These are phyloP conservation scores for Orbilia blumenaviensis DNA, from an alignment of 2,329 filamentous ascomycete species.

Conservation along the genomic window DNA sequence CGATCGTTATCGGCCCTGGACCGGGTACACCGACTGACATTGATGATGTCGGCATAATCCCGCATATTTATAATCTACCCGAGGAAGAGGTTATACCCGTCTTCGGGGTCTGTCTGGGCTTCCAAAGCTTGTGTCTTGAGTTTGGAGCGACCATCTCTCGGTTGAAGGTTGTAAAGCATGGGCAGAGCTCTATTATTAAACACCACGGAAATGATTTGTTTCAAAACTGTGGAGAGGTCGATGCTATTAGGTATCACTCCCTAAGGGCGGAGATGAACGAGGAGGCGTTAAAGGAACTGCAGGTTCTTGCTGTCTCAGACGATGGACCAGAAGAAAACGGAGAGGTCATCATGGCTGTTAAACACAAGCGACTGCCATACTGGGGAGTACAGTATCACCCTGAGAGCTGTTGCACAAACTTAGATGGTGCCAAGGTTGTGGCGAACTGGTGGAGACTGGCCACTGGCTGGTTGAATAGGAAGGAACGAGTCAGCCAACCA, in stretches of 20 bases:
- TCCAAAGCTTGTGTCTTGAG: constrained; percentile 78
- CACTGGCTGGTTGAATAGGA: constrained; percentile 68
- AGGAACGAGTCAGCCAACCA: constrained; percentile 22
- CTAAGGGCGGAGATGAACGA: constrained; percentile 59
- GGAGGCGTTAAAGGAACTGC: constrained; percentile 55
- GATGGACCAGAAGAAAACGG: constrained; percentile 63
- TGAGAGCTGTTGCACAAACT: constrained; percentile 84
- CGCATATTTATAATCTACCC: constrained; percentile 74
- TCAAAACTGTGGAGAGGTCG: constrained; percentile 62
- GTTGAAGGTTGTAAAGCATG: constrained; percentile 79
- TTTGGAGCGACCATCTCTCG: constrained; percentile 74
- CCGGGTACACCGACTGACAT: constrained; percentile 79
- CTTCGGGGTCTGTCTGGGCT: constrained; percentile 87
- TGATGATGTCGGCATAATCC: constrained; percentile 84
- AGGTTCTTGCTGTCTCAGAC: constrained; percentile 60
- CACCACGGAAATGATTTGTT: constrained; percentile 74
- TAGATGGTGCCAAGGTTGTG: constrained; percentile 71
- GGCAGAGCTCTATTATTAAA: constrained; percentile 76
- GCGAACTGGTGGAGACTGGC: constrained; percentile 78
- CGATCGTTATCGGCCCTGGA: constrained; percentile 88
- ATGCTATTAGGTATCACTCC: constrained; percentile 63
- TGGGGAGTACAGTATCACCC: constrained; percentile 93
- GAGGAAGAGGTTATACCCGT: constrained; percentile 74
- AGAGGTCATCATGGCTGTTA: constrained; percentile 78
- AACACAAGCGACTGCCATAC: constrained; percentile 74